Evolutionary conservation across 257 asterid genomes (phyloP), one percentile per base, ranked within the genome.

Genomic region (Scutellaria barbata): DNA sequence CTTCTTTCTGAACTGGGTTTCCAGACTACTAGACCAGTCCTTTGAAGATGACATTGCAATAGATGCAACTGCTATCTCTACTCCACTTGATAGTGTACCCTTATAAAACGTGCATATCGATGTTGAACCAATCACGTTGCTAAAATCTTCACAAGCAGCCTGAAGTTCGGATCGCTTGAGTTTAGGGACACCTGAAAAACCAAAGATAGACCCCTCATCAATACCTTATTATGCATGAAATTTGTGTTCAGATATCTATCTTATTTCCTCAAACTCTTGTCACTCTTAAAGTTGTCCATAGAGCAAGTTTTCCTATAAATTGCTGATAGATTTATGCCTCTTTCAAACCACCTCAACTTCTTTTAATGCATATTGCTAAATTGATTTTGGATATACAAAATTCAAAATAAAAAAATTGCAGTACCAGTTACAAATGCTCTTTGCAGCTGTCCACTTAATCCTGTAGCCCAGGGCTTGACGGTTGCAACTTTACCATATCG

Each of bases 401-500:
- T 39, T 45, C 8, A 5, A 39, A 7, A 7, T 7, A 30, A 20
- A 64, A 51, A 65, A 57, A 37, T 68, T 11, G 18, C 70, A 40
- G 11, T 87, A 90, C 96, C 99, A 3, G 96, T 88, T 20, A 91
- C 85, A 40, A 89, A 88, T 17, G 96, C 97, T 81, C 84, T 85
- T 81, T 92, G 96, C 43, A 95, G 92, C 84, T 91, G 96, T 54
- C 98, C 98, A 30, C 99, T 95, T 82, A 95, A 78, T 76, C 99
- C 99, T 0, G 96, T 83, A 37, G 87, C 86, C 98, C 99, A 92
- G 8, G 99, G 99, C 74, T 73, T 95, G 75, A 92, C 99, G 56
- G 90, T 85, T 10, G 89, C 84, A 79, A 84, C 89, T 73, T 83
- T 95, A 61, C 81, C 88, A 55, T 79, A 73, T 55, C 54, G 81